Evolutionary conservation across 176 grass and related monocot genomes (phyloP).

Genomic region (Oryza glaberrima): DNA sequence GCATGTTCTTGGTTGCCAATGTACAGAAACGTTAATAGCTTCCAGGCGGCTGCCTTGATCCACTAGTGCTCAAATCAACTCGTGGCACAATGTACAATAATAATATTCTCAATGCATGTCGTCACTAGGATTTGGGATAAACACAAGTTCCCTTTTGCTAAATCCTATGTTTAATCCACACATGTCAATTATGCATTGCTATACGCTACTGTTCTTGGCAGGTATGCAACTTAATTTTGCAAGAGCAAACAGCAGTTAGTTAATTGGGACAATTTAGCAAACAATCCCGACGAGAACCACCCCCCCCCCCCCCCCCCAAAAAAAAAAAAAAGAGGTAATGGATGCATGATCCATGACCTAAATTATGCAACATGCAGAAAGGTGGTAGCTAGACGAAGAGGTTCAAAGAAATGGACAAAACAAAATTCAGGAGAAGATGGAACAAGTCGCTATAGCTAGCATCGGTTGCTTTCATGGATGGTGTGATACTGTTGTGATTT

Average conservation of each 20-base stretch:
- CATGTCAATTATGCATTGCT: not conserved
- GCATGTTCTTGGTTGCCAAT: slow-evolving; percentile 18
- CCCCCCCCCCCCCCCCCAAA: no score
- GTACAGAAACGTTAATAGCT: slow-evolving; percentile 8
- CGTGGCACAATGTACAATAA: not conserved
- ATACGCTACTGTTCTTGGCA: not conserved
- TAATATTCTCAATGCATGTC: not conserved
- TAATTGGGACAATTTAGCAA: not conserved
- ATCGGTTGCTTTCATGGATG: not conserved
- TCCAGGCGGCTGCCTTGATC: not conserved
- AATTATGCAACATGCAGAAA: slow-evolving; percentile 36
- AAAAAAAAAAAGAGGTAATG: not conserved
- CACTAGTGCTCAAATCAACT: slow-evolving; percentile 15
- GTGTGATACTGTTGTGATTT: not conserved
- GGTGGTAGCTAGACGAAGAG: not conserved
- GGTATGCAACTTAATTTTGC: not conserved
- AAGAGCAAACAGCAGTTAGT: not conserved
- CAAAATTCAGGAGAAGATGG: not conserved
- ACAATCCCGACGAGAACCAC: not conserved
- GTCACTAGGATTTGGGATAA: not conserved
- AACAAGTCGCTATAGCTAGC: not conserved
- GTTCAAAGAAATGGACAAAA: not conserved
- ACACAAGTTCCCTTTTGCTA: not conserved
- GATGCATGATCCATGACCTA: slow-evolving; percentile 38
- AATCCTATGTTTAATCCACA: not conserved